phyloP scores from a whole-genome alignment of 2,329 filamentous ascomycete genomes.

The Hypoxylon sp. region DNA sequence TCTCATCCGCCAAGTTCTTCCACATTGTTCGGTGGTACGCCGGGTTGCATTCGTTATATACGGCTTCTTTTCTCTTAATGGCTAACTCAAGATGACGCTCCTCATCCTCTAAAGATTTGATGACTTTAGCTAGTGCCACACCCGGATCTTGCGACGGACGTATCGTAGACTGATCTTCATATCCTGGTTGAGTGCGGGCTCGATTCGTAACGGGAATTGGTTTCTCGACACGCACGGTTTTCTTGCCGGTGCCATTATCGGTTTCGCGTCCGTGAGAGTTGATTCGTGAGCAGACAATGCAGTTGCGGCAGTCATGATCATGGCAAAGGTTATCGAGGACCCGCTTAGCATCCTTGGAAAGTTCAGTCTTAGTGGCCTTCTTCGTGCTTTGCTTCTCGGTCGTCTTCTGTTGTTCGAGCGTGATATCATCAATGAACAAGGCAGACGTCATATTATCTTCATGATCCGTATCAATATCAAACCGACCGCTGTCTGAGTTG shows the following conservation, averaged over 20 bases:
- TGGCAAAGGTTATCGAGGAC: slow-evolving; percentile 66
- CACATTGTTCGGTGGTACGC: slow-evolving; percentile 75
- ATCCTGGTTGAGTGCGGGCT: slow-evolving; percentile 57
- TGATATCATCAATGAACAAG: slow-evolving; percentile 71
- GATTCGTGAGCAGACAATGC: slow-evolving; percentile 69
- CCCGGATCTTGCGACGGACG: slow-evolving; percentile 78
- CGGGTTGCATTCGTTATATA: slow-evolving; percentile 76
- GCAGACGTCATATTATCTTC: slow-evolving; percentile 71
- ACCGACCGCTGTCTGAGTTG: slow-evolving; percentile 46
- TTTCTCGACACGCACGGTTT: slow-evolving; percentile 70
- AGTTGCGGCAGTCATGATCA: slow-evolving; percentile 68
- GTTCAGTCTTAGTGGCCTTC: slow-evolving; percentile 56
- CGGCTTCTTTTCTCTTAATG: slow-evolving; percentile 70
- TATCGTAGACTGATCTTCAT: slow-evolving; percentile 69
- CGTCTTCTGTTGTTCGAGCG: slow-evolving; percentile 58
- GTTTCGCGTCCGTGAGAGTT: slow-evolving; percentile 55
- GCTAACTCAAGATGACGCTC: slow-evolving; percentile 80
- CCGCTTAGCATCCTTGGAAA: slow-evolving; percentile 66
- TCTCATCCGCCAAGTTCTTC: slow-evolving; percentile 69
- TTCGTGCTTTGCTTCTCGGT: slow-evolving; percentile 45
- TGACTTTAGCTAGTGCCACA: slow-evolving; percentile 81
- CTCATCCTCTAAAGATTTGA: slow-evolving; percentile 86
- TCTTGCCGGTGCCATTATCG: slow-evolving; percentile 60
- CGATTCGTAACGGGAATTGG: slow-evolving; percentile 76
- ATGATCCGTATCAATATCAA: slow-evolving; percentile 50